A percentile compares a stretch with the other conserved stretches of the same genome.
Conservation (phyloP, 768 basidiomycete genomes). For the Tylopilus rubrobrunneus region DNA sequence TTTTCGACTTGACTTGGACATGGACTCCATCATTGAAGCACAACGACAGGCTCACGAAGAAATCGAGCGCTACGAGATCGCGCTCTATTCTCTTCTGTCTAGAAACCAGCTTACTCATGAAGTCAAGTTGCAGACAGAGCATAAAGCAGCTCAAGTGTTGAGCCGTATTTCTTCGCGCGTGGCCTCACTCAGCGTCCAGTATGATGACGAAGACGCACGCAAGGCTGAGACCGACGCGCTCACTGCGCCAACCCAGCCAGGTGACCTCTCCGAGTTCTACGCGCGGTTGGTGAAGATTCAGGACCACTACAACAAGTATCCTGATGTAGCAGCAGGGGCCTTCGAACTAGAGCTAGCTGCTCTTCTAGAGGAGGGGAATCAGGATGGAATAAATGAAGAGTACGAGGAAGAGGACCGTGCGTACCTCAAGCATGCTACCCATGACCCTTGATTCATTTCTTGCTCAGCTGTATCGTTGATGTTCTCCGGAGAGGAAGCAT, state of each 20-base stretch:
- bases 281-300: constrained; percentile 92
- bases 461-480: constrained; percentile 67
- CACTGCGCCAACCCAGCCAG: constrained; percentile 53
- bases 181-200: constrained; percentile 61
- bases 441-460: constrained; percentile 8
- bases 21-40: constrained; percentile 95
- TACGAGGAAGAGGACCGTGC: constrained; percentile 81
- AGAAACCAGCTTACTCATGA: constrained; percentile 62
- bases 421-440: constrained; percentile 30
- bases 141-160: constrained; percentile 88
- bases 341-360: constrained; percentile 82
- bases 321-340: constrained; percentile 76
- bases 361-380: constrained; percentile 73
- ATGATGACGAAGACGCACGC: constrained; percentile 72
- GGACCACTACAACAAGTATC: constrained; percentile 95
- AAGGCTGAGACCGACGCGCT: constrained; percentile 64
- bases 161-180: constrained; percentile 74
- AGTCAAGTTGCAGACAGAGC: constrained; percentile 67
- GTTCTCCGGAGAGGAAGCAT: constrained; percentile 95
- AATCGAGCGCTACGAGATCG: constrained; percentile 86
- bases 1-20: constrained; percentile 25
- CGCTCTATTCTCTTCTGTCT: constrained; percentile 79
- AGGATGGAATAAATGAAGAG: constrained; percentile 66
- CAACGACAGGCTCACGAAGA: constrained; percentile 96
- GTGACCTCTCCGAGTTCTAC: constrained; percentile 93